Base-by-base conservation (phyloP, 2,329 filamentous ascomycete species). In the Peltaster fructicola region DNA sequence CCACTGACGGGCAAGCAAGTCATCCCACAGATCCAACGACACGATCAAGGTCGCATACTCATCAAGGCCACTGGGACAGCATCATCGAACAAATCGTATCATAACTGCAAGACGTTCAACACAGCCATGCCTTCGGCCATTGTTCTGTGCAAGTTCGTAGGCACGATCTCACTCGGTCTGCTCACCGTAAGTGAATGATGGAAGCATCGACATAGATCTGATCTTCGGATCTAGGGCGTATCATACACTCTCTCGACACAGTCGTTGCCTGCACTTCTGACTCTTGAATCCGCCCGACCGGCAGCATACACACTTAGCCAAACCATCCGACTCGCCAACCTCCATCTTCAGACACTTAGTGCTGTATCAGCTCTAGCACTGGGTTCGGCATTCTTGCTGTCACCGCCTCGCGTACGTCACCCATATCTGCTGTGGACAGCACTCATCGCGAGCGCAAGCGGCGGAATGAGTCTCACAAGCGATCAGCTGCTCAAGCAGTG, bases 371-470 rank as follows among this genome's bases (percentile, higher is more conserved):
- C 70, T 26, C 57, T 67, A 25, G 70, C 78, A 15, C 72, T 93
- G 43, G 57, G 80, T 38, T 65, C 85, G 36, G 79, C 82, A 34
- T 93, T 75, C 52, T 50, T 64, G 21, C 58, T 90, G 36, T 85
- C 82, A 3, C 77, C 82, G 0, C 63, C 68, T 14, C 65, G 71
- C 28, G 63, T 68, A 38, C 72, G 76, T 46, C 85, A 95, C 48
- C 85, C 85, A 0, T 95, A 92, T 48, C 70, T 93, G 14, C 53
- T 93, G 30, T 93, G 88, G 70, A 81, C 80, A 8, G 71, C 73
- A 3, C 53, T 81, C 14, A 63, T 82, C 29, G 66, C 72, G 20
- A 58, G 63, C 18, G 56, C 57, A 6, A 37, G 41, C 15, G 43
- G 50, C 2, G 50, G 41, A 17, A 38, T 56, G 26, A 53, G 54